Percentiles rank a stretch among this genome's conserved stretches.
Evolutionary conservation across 2,329 filamentous ascomycete genomes (phyloP).

Genomic region (Beauveria sp.): DNA sequence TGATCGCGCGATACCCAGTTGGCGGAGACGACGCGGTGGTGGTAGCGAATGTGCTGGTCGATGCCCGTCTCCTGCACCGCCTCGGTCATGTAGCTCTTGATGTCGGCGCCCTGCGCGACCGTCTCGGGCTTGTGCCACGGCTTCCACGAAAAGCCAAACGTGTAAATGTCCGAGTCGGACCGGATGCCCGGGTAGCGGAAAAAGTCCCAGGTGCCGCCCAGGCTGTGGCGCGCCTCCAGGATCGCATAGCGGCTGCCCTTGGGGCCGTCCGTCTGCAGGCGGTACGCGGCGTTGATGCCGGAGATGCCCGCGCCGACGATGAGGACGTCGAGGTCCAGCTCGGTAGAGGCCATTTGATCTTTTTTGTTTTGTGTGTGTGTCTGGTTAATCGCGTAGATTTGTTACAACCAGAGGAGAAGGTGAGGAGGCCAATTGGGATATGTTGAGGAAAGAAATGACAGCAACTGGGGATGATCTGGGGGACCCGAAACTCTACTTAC

Average conservation of each 20-base stretch:
- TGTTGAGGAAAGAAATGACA: background rate
- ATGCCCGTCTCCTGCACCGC: conserved; percentile 45
- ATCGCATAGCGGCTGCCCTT: conserved; percentile 51
- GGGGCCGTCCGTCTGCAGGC: conserved; percentile 52
- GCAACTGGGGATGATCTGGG: background rate
- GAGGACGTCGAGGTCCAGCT: conserved; percentile 41
- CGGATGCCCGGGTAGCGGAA: conserved; percentile 70
- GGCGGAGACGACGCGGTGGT: conserved; percentile 39
- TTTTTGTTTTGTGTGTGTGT: background rate
- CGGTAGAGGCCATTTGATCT: background rate
- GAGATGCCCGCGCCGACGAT: conserved; percentile 69
- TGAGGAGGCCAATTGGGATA: background rate
- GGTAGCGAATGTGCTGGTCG: conserved; percentile 45
- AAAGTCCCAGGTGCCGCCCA: conserved; percentile 74
- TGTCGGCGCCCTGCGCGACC: conserved; percentile 44
- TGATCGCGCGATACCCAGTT: conserved; percentile 49
- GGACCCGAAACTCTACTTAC: background rate
- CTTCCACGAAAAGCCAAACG: conserved; percentile 61
- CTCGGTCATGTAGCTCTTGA: conserved; percentile 46
- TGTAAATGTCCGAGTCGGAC: conserved; percentile 54
- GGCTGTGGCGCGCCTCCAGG: conserved; percentile 57
- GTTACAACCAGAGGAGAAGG: background rate
- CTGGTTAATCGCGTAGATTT: background rate
- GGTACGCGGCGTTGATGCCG: conserved; percentile 68
- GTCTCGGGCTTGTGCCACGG: conserved; percentile 52